Percentiles rank a stretch among this genome's conserved stretches.
phyloP scores from a whole-genome alignment of 805 yeast genomes.

The Wickerhamiella spandovensis region DNA sequence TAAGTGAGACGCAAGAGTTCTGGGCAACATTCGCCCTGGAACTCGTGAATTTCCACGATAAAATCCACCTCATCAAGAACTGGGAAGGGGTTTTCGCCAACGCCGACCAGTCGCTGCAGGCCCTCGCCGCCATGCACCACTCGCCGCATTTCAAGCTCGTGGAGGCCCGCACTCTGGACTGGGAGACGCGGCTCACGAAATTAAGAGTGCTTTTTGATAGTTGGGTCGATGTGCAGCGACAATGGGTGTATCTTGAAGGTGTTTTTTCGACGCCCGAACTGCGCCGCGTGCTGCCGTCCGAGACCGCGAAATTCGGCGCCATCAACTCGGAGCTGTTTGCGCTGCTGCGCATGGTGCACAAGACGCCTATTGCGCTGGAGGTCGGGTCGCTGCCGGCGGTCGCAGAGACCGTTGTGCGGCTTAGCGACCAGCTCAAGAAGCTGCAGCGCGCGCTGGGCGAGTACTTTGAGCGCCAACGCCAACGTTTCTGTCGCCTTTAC shows the following conservation, averaged over 20 bases:
- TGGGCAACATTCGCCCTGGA: slow-evolving; percentile 49
- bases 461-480: slow-evolving; percentile 69
- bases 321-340: slow-evolving; percentile 48
- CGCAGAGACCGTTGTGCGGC: slow-evolving; percentile 32
- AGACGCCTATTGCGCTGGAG: slow-evolving; percentile 42
- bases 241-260: slow-evolving; percentile 78
- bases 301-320: slow-evolving; percentile 50
- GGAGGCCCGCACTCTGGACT: slow-evolving; percentile 39
- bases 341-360: slow-evolving; percentile 36
- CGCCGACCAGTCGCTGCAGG: slow-evolving; percentile 45
- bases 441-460: slow-evolving; percentile 58
- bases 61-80: slow-evolving; percentile 44
- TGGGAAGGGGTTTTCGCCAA: slow-evolving; percentile 54
- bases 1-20: slow-evolving; percentile 34
- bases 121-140: slow-evolving; percentile 54
- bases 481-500: slow-evolving; percentile 64
- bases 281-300: slow-evolving; percentile 50
- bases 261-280: slow-evolving; percentile 52
- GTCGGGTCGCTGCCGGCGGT: slow-evolving; percentile 38
- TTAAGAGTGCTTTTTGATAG: slow-evolving; percentile 41
- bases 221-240: slow-evolving; percentile 81
- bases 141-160: slow-evolving; percentile 51
- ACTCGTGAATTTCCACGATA: slow-evolving; percentile 18
- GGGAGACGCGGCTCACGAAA: slow-evolving; percentile 44
- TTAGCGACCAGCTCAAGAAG: slow-evolving; percentile 41